phyloP scores from a whole-genome alignment of 768 basidiomycete species.

The Crucibulum laeve region DNA sequence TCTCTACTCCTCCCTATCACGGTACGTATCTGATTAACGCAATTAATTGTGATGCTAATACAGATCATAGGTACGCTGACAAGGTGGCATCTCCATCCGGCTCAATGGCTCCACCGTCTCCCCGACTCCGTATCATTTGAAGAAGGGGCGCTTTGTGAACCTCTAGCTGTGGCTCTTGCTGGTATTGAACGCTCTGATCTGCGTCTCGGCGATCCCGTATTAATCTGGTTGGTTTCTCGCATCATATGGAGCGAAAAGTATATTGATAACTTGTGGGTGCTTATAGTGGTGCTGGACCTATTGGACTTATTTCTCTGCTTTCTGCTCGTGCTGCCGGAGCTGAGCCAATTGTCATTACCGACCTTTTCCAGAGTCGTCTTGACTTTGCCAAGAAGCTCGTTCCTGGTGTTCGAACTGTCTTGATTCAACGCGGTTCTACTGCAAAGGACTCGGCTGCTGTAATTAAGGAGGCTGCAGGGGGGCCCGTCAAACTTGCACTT shows the following conservation, averaged over 20 bases:
- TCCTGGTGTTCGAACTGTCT: slow-evolving; percentile 52
- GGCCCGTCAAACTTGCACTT: slow-evolving; percentile 45
- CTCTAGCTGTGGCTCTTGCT: slow-evolving; percentile 62
- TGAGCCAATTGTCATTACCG: slow-evolving; percentile 67
- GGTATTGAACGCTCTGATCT: slow-evolving; percentile 64
- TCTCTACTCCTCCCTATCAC: slow-evolving; percentile 68
- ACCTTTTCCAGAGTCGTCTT: slow-evolving; percentile 59
- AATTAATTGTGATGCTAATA: slow-evolving; percentile 3
- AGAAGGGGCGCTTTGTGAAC: slow-evolving; percentile 66
- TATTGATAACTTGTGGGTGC: neutral
- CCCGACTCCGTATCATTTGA: slow-evolving; percentile 61
- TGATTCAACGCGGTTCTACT: slow-evolving; percentile 42
- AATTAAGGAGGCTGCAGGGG: slow-evolving; percentile 49
- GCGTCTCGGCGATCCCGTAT: slow-evolving; percentile 57
- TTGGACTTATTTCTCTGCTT: slow-evolving; percentile 57
- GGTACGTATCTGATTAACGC: slow-evolving; percentile 26
- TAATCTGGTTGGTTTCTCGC: slow-evolving; percentile 45
- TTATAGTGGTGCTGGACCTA: slow-evolving; percentile 63
- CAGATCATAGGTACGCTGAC: slow-evolving; percentile 63
- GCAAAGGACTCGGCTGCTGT: slow-evolving; percentile 46
- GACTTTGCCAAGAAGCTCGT: slow-evolving; percentile 63
- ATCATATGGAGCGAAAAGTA: neutral
- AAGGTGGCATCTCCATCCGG: slow-evolving; percentile 64
- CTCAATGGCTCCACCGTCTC: slow-evolving; percentile 63
- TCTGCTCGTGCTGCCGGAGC: slow-evolving; percentile 67